Percentiles rank a stretch among this genome's conserved stretches.
These are phyloP conservation scores for Ascochyta pisi DNA, from an alignment of 2,329 filamentous ascomycete species.

Conservation along the genomic window DNA sequence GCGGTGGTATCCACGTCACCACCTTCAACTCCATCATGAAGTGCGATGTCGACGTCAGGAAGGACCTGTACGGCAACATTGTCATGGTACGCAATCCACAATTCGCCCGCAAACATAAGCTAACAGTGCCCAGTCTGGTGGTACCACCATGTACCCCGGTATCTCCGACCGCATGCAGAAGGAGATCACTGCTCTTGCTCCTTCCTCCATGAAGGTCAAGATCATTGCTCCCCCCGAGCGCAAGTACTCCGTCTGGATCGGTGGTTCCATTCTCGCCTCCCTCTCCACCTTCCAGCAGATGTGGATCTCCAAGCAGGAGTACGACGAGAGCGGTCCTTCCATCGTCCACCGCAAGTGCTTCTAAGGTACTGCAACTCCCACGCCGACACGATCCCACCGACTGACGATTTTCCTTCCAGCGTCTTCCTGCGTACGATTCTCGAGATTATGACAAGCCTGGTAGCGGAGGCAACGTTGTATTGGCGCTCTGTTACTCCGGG, in stretches of 20 bases:
- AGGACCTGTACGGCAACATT: slow-evolving; percentile 99
- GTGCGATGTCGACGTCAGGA: slow-evolving; percentile 99
- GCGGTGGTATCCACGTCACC: slow-evolving; percentile 98
- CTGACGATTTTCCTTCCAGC: slow-evolving; percentile 38
- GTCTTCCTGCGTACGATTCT: slow-evolving; percentile 44
- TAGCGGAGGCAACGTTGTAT: slow-evolving; percentile 46
- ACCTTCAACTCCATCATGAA: slow-evolving; percentile 99
- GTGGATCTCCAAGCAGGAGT: slow-evolving; percentile 99
- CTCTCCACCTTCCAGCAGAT: slow-evolving; percentile 99
- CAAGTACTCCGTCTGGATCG: slow-evolving; percentile 99
- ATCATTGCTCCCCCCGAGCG: slow-evolving; percentile 99
- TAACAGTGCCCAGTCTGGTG: slow-evolving; percentile 79
- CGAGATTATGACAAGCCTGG: slow-evolving; percentile 48
- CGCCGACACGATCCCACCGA: slow-evolving; percentile 14
- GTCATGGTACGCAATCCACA: slow-evolving; percentile 84
- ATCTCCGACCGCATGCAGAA: slow-evolving; percentile 99
- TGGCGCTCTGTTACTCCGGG: slow-evolving; percentile 46
- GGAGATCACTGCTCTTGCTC: slow-evolving; percentile 99
- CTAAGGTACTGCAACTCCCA: slow-evolving; percentile 70
- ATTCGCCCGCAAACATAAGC: slow-evolving; percentile 22
- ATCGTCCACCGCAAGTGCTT: slow-evolving; percentile 99
- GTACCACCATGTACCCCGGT: slow-evolving; percentile 99
- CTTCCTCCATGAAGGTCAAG: slow-evolving; percentile 99
- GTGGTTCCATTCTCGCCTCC: slow-evolving; percentile 99
- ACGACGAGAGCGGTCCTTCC: slow-evolving; percentile 99